Conservation (phyloP, 371 early-diverging fungal genomes). For the Mortierella sp. region DNA sequence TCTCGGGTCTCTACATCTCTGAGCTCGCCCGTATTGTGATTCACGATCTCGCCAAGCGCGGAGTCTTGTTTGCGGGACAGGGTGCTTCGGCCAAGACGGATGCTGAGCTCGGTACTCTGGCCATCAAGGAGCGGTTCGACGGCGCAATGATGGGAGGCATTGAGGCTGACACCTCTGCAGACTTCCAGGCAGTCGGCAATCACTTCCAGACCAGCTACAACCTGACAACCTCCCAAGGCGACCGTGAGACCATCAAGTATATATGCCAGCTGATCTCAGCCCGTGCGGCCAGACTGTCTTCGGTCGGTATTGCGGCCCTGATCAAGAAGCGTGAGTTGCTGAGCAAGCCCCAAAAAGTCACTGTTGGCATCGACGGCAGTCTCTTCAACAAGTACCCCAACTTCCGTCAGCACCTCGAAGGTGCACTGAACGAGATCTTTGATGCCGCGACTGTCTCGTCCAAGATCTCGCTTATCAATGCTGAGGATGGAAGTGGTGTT, state of each 20-base stretch:
- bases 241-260: constrained; percentile 71
- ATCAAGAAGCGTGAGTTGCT: constrained; percentile 71
- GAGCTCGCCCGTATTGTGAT: constrained; percentile 79
- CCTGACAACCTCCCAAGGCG: constrained; percentile 64
- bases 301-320: constrained; percentile 75
- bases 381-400: constrained; percentile 79
- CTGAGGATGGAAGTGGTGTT: constrained; percentile 72
- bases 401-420: constrained; percentile 72
- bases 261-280: constrained; percentile 75
- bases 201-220: constrained; percentile 40
- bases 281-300: constrained; percentile 75
- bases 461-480: constrained; percentile 58
- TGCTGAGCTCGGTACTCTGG: constrained; percentile 39
- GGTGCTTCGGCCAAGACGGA: constrained; percentile 48
- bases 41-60: constrained; percentile 34
- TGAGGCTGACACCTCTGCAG: constrained; percentile 71
- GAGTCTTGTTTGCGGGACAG: constrained; percentile 35
- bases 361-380: constrained; percentile 81
- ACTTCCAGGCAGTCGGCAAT: constrained; percentile 61
- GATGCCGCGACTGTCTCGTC: constrained; percentile 70
- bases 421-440: constrained; percentile 73
- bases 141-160: constrained; percentile 77
- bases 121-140: constrained; percentile 62
- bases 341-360: constrained; percentile 60
- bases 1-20: constrained; percentile 88